A percentile compares a stretch with the other conserved stretches of the same genome.
phyloP scores from a whole-genome alignment of 768 basidiomycete genomes.

The Coprinopsis sp. region DNA sequence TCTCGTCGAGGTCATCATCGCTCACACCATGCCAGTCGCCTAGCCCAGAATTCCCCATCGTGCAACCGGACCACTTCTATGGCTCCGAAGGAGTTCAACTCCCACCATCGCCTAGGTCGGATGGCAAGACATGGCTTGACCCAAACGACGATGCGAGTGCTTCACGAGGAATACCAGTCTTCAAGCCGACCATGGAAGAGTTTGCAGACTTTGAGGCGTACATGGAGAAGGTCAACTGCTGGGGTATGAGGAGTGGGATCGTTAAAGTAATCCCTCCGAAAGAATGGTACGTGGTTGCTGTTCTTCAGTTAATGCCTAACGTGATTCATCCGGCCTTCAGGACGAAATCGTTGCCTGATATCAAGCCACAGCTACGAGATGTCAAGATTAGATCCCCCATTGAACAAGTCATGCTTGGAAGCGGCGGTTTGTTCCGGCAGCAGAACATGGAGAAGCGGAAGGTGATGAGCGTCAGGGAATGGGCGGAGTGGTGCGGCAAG shows the following conservation, averaged over 20 bases:
- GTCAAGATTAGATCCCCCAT: slow-evolving; percentile 88
- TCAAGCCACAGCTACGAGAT: slow-evolving; percentile 62
- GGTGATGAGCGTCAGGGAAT: slow-evolving; percentile 81
- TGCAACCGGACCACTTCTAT: slow-evolving; percentile 85
- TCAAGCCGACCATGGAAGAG: slow-evolving; percentile 90
- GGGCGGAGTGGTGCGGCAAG: slow-evolving; percentile 71
- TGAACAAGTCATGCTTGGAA: slow-evolving; percentile 88
- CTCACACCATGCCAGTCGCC: slow-evolving; percentile 50
- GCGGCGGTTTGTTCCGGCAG: slow-evolving; percentile 81
- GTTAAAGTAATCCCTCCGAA: slow-evolving; percentile 94
- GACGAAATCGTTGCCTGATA: slow-evolving; percentile 67
- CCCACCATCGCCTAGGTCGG: slow-evolving; percentile 60
- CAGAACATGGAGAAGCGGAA: slow-evolving; percentile 88
- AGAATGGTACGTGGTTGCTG: slow-evolving; percentile 68
- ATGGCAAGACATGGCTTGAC: slow-evolving; percentile 61
- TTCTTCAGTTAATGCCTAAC: slow-evolving; percentile 13
- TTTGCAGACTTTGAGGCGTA: slow-evolving; percentile 90
- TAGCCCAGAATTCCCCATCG: slow-evolving; percentile 42
- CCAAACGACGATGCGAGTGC: slow-evolving; percentile 80
- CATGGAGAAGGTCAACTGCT: slow-evolving; percentile 80
- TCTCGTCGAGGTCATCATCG: slow-evolving; percentile 35
- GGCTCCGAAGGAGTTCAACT: slow-evolving; percentile 44
- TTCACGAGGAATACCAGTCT: slow-evolving; percentile 91
- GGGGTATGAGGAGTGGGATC: slow-evolving; percentile 89
- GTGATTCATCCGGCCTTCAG: slow-evolving; percentile 32